Evolutionary conservation across 352 stramenopile genomes (phyloP), one percentile per base, ranked within the genome.

Genomic region (Albugo candida): DNA sequence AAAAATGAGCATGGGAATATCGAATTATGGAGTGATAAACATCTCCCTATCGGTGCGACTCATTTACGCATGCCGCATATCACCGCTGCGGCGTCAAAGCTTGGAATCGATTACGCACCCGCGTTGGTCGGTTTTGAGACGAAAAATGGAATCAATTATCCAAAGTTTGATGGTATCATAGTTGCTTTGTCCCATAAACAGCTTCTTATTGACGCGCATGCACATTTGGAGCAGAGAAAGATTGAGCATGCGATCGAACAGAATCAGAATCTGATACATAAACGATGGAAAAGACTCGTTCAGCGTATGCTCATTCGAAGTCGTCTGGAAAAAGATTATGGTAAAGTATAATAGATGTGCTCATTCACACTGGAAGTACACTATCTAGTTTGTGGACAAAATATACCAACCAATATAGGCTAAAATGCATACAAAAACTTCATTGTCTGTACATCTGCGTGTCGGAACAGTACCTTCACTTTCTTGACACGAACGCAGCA

Each of bases 1-100:
- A 88, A 85, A 59, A 92, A 88, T 59, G 56, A 75, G 56, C 89
- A 83, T 51, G 78, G 81, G 14, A 93, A 93, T 56, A 69, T 89
- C 41, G 81, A 93, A 47, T 51, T 93, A 39, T 93, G 78, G 78
- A 92, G 75, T 51, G 45, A 62, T 1, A 68, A 62, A 0, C 71
- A 86, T 57, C 48, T 87, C 1, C 78, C 81, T 6, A 46, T 42
- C 11, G 67, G 63, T 6, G 67, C 60, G 6, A 60, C 81, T 17
- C 81, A 92, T 27, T 46, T 92, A 20, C 63, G 58, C 19, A 43
- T 88, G 19, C 65, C 65, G 18, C 69, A 67, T 19, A 83, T 86
- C 31, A 69, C 78, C 6, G 51, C 60, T 24, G 64, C 89, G 5
- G 78, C 72, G 1, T 51, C 65, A 49, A 56, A 81, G 11, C 56